Percentiles rank a stretch among this genome's conserved stretches.
Evolutionary conservation across 225 moss, liverwort and hornwort species (phyloP).

Genomic region (Bryum argenteum): DNA sequence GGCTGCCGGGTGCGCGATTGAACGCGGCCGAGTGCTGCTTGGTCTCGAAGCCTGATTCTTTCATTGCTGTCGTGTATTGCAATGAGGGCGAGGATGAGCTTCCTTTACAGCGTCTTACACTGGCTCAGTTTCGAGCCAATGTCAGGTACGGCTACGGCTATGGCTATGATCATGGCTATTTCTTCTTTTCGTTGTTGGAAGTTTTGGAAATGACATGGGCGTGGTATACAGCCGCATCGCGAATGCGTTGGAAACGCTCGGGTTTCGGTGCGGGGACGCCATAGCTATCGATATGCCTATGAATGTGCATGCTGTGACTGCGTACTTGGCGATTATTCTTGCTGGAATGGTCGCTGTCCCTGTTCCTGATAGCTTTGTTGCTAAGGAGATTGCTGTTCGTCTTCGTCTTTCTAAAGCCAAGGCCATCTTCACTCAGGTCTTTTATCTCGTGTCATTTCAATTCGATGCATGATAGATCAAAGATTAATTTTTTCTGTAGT

Average conservation of each 20-base stretch:
- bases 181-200: too few relatives aligned
- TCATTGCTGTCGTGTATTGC: constrained; percentile 66
- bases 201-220: too few relatives aligned
- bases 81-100: constrained; percentile 82
- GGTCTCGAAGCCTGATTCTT: constrained; percentile 58
- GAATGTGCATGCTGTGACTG: constrained; percentile 75
- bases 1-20: constrained; percentile 54
- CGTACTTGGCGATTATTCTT: constrained; percentile 83
- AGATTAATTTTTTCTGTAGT: too few relatives aligned
- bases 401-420: constrained; percentile 79
- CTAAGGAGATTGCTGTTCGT: constrained; percentile 72
- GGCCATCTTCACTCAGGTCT: constrained; percentile 88
- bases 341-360: constrained; percentile 83
- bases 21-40: constrained; percentile 84
- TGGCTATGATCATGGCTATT: not conserved
- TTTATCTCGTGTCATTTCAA: too few relatives aligned
- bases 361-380: constrained; percentile 92
- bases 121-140: constrained; percentile 59
- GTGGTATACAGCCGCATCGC: constrained; percentile 36
- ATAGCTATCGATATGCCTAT: constrained; percentile 95
- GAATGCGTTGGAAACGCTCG: constrained; percentile 66
- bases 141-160: constrained; percentile 38
- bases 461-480: too few relatives aligned
- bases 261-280: constrained; percentile 69
- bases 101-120: constrained; percentile 53